phyloP scores from a whole-genome alignment of 179 eudicot genomes.

The Silene coronaria region DNA sequence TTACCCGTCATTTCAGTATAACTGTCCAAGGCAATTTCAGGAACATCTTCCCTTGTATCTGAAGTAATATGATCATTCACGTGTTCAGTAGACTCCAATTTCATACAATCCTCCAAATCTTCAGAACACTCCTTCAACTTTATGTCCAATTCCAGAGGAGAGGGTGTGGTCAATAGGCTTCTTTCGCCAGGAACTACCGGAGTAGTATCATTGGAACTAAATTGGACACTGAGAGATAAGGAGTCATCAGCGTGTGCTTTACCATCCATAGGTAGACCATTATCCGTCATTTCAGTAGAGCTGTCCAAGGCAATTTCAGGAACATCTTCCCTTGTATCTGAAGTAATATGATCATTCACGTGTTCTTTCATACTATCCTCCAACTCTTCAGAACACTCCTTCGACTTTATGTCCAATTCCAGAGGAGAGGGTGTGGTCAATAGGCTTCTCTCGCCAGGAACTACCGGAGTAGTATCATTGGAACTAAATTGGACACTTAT shows the following conservation, averaged over 20 bases:
- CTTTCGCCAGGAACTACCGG: constrained; percentile 20
- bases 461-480: constrained; percentile 19
- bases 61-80: constrained; percentile 16
- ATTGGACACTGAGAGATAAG: constrained; percentile 4
- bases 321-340: constrained; percentile 12
- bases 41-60: constrained; percentile 10
- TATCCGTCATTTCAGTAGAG: constrained; percentile 8
- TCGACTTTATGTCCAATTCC: constrained; percentile 21
- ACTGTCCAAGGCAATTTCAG: constrained; percentile 7
- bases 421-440: constrained; percentile 5
- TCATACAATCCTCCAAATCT: too few species aligned
- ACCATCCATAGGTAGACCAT: constrained; percentile 11
- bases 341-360: constrained; percentile 15
- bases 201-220: constrained; percentile 21
- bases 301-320: constrained; percentile 2
- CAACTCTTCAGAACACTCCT: constrained; percentile 8
- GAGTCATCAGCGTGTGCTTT: constrained; percentile 16
- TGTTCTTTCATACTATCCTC: constrained; percentile 9
- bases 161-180: constrained; percentile 12
- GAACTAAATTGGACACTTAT: constrained; percentile 11
- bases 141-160: constrained; percentile 14
- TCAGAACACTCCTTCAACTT: constrained; percentile 20
- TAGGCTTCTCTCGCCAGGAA: constrained; percentile 21
- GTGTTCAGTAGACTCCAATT: constrained; percentile 17
- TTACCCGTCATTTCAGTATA: constrained; percentile 5